Base-by-base conservation (phyloP, 1,284 basidiomycete genomes). In the Mycena citricolor region DNA sequence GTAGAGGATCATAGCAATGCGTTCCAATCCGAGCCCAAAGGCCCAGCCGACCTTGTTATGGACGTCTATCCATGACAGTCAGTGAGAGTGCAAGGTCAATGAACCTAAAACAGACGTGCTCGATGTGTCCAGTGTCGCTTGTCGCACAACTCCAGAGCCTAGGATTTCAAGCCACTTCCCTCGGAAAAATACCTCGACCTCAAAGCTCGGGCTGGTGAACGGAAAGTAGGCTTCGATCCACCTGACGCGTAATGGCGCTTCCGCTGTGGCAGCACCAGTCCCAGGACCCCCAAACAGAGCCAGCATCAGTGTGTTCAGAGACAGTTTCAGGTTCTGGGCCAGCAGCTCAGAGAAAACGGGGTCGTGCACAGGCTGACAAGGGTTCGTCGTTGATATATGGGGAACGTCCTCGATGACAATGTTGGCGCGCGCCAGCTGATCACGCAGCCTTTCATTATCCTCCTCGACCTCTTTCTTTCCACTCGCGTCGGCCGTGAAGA, bases 151-250 rank as follows among this genome's bases (percentile, higher is more conserved):
- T 6, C 97, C 97, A 52, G 82, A 94, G 0, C 97, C 97, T 2
- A 99, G 73, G 49, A 99, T 92, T 68, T 99, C 97, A 25, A 99
- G 74, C 97, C 97, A 99, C 62, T 97, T 89, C 10, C 92, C 95
- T 46, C 87, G 82, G 72, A 90, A 99, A 70, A 94, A 88, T 7
- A 99, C 94, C 62, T 99, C 97, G 31, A 99, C 94, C 63, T 99
- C 97, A 61, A 90, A 99, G 61, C 91, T 95, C 5, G 97, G 97
- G 46, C 84, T 88, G 45, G 97, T 99, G 74, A 97, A 99, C 1
- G 97, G 97, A 70, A 99, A 99, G 60, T 89, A 91, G 3, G 97
- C 93, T 57, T 97, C 90, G 54, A 99, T 98, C 97, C 97, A 99
- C 16, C 97, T 74, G 21, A 99, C 87, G 46, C 81, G 75, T 44